Evolutionary conservation across 345 rosid genomes (phyloP).

Genomic region (Sonneratia alba): DNA sequence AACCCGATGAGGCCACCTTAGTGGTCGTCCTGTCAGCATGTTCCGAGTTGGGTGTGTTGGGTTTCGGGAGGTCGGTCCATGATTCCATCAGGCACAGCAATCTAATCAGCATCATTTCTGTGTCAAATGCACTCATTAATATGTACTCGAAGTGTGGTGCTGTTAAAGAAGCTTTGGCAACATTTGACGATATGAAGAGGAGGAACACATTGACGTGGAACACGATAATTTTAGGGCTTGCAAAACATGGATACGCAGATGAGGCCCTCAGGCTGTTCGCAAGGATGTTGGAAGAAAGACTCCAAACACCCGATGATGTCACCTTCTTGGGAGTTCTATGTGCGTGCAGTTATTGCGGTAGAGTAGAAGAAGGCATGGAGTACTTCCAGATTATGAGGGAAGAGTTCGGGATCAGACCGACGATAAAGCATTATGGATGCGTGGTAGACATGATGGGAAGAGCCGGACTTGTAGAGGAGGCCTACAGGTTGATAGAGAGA

Average conservation of each 20-base stretch:
- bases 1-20: conserved; percentile 34
- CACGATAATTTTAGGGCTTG: conserved; percentile 33
- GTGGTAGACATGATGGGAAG: conserved; percentile 37
- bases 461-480: conserved; percentile 34
- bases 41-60: conserved; percentile 25
- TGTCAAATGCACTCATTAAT: conserved; percentile 28
- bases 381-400: conserved; percentile 27
- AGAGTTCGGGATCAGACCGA: conserved; percentile 21
- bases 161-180: conserved; percentile 22
- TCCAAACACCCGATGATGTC: conserved; percentile 21
- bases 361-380: conserved; percentile 33
- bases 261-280: conserved; percentile 25
- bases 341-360: conserved; percentile 37
- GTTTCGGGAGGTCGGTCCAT: conserved; percentile 31
- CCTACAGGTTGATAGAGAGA: conserved; percentile 21
- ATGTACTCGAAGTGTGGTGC: conserved; percentile 48
- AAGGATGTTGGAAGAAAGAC: conserved; percentile 14
- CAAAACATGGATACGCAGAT: conserved; percentile 22
- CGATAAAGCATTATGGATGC: conserved; percentile 32
- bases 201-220: conserved; percentile 30
- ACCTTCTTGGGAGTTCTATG: conserved; percentile 35
- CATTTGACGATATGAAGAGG: conserved; percentile 15
- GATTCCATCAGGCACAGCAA: conserved; percentile 7
- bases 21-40: conserved; percentile 25
- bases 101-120: conserved; percentile 6